Evolutionary conservation across 805 yeast species (phyloP).

Genomic region (Metschnikowia shivogae): DNA sequence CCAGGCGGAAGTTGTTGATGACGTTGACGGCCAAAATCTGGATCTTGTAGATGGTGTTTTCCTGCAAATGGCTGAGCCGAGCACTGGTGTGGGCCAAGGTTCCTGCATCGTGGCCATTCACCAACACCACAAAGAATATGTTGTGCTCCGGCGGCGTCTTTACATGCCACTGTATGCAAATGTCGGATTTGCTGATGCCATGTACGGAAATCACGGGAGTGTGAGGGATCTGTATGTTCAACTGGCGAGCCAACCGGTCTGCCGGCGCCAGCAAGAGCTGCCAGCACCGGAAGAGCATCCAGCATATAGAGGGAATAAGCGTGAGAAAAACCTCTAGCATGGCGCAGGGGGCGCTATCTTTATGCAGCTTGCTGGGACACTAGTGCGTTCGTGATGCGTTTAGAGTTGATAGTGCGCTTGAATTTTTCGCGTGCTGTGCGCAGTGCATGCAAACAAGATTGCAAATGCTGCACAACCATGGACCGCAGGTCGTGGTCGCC

Average conservation of each 20-base stretch:
- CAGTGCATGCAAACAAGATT: background rate
- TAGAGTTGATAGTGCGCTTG: background rate
- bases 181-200: constrained; percentile 42
- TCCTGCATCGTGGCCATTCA: constrained; percentile 35
- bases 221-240: constrained; percentile 53
- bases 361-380: background rate
- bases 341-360: background rate
- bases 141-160: constrained; percentile 20
- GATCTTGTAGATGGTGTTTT: constrained; percentile 29
- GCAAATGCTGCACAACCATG: too few relatives aligned
- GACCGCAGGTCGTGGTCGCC: too few relatives aligned
- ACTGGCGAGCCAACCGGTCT: constrained; percentile 41
- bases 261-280: constrained; percentile 41
- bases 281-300: constrained; percentile 39
- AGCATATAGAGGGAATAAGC: constrained; percentile 30
- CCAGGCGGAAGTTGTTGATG: constrained; percentile 32
- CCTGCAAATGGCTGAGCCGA: constrained; percentile 27
- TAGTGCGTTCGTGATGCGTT: background rate
- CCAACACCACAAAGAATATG: constrained; percentile 29
- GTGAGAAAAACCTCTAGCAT: constrained; percentile 35
- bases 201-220: constrained; percentile 54
- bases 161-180: constrained; percentile 48
- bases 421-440: background rate
- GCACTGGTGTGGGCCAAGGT: constrained; percentile 34
- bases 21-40: constrained; percentile 36